Evolutionary conservation across 1,139 yeast species (phyloP).

Genomic region (Yamadazyma kanchanaburiensis): DNA sequence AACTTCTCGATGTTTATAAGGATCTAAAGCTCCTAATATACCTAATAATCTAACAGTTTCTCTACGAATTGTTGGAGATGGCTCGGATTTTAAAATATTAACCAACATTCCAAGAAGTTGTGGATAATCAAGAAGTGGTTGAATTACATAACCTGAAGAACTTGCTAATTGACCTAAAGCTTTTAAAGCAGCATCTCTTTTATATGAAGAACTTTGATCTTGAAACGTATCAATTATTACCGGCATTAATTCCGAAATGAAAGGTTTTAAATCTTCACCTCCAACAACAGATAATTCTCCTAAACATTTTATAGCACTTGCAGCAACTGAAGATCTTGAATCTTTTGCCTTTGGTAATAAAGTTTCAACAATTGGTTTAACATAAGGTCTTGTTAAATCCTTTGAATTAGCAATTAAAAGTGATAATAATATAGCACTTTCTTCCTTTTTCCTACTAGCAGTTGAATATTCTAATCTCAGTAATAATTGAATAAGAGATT

Average conservation of each 20-base stretch:
- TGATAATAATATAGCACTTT: constrained; percentile 74
- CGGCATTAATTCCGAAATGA: constrained; percentile 79
- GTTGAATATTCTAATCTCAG: constrained; percentile 83
- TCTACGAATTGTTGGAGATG: constrained; percentile 67
- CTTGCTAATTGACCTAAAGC: constrained; percentile 87
- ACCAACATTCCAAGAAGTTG: constrained; percentile 80
- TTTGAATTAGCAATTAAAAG: constrained; percentile 74
- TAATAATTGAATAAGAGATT: constrained; percentile 77
- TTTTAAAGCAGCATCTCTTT: constrained; percentile 85
- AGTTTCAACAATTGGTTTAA: constrained; percentile 84
- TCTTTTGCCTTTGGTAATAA: constrained; percentile 76
- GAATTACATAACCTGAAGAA: constrained; percentile 92
- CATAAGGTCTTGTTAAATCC: constrained; percentile 82
- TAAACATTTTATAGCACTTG: constrained; percentile 82
- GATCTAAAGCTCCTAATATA: constrained; percentile 93
- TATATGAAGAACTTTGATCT: constrained; percentile 83
- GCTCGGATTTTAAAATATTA: constrained; percentile 76
- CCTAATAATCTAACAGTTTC: constrained; percentile 90
- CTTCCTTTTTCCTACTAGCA: constrained; percentile 78
- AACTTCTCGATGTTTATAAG: constrained; percentile 89
- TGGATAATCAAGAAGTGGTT: constrained; percentile 89
- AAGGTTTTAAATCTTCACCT: constrained; percentile 77
- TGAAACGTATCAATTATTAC: constrained; percentile 82
- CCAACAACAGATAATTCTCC: constrained; percentile 90
- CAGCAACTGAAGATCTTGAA: constrained; percentile 71